Conservation (phyloP, 2,329 filamentous ascomycete species). For the Colletotrichum phormii region DNA sequence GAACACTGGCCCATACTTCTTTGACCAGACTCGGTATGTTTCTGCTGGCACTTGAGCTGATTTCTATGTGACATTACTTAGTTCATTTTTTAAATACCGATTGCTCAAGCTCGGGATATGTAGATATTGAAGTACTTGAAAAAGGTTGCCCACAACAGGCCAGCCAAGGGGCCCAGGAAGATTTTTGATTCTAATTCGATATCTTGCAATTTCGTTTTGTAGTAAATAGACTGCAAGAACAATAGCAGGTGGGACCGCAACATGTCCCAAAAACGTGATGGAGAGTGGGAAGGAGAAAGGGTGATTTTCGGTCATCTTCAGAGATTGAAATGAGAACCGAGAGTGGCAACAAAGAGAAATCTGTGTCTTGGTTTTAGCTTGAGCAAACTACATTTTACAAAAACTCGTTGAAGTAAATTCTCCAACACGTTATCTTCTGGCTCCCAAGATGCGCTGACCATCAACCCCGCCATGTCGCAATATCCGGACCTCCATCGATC, state of each 20-base stretch:
- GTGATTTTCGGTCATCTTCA: background rate
- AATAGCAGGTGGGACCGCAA: background rate
- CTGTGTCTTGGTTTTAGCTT: too few species aligned
- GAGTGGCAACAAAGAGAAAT: too few species aligned
- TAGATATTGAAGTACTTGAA: background rate
- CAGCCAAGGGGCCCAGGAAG: conserved; percentile 34
- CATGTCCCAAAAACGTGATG: background rate
- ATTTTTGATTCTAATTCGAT: conserved; percentile 13
- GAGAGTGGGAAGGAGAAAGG: too few species aligned
- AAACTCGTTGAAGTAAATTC: too few species aligned
- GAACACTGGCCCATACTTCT: conserved; percentile 45
- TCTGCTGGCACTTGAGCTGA: conserved; percentile 35
- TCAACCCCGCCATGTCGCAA: conserved; percentile 28
- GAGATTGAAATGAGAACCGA: too few species aligned
- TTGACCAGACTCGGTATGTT: conserved; percentile 44
- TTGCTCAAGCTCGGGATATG: background rate
- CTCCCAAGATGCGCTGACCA: background rate
- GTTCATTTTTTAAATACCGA: background rate
- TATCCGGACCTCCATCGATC: background rate
- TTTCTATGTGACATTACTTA: background rate
- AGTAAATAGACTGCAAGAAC: background rate
- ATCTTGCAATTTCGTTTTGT: conserved; percentile 26
- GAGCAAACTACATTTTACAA: too few species aligned
- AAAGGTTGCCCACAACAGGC: conserved; percentile 34
- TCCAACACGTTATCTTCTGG: background rate